Evolutionary conservation across 2,329 filamentous ascomycete genomes (phyloP).

Genomic region (Blumeria hordei): DNA sequence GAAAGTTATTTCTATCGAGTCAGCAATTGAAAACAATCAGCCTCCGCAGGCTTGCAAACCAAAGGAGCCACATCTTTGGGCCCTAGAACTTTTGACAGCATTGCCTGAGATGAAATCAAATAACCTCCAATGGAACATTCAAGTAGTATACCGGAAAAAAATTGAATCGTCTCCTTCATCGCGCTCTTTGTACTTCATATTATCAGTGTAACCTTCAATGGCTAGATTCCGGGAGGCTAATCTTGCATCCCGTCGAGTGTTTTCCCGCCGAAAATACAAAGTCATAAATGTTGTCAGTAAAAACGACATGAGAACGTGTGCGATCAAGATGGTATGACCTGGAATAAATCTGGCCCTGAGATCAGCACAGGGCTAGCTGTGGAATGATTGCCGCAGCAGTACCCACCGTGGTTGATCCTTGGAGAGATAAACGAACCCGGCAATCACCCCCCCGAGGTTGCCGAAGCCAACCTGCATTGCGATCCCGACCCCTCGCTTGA

Average conservation of each 20-base stretch:
- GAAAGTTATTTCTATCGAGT: no score
- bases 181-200: slow-evolving; percentile 26
- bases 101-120: no score
- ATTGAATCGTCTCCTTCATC: slow-evolving; percentile 31
- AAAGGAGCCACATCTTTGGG: no score
- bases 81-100: no score
- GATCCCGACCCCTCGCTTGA: slow-evolving; percentile 68
- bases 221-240: slow-evolving; percentile 19
- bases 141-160: slow-evolving; percentile 29
- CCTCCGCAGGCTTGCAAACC: no score
- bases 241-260: slow-evolving; percentile 23
- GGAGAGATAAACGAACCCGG: slow-evolving; percentile 23
- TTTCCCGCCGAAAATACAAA: slow-evolving; percentile 30
- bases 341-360: slow-evolving; percentile 16
- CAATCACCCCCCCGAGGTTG: slow-evolving; percentile 52
- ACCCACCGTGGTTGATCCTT: slow-evolving; percentile 15
- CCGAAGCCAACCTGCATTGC: slow-evolving; percentile 81
- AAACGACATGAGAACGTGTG: slow-evolving; percentile 21
- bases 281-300: slow-evolving; percentile 29
- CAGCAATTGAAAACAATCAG: no score
- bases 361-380: background rate
- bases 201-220: slow-evolving; percentile 24
- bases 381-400: background rate
- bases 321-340: slow-evolving; percentile 23
- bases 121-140: no score